A percentile compares a stretch with the other conserved stretches of the same genome.
phyloP scores from a whole-genome alignment of 805 yeast species.

The Yarrowia deformans region DNA sequence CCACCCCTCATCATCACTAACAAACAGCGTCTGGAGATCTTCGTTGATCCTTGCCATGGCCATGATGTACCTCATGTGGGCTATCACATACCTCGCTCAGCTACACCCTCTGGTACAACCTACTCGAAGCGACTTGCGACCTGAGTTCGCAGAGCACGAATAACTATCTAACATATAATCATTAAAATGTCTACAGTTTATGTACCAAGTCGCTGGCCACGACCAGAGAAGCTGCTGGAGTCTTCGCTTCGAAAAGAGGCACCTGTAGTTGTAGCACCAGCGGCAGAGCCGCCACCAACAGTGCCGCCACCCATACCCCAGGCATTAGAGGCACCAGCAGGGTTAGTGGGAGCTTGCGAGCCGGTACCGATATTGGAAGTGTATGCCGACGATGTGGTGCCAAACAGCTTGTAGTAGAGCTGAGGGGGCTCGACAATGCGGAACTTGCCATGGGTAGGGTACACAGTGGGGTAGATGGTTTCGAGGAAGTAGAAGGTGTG shows the following conservation, averaged over 20 bases:
- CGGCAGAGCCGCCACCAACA: background rate
- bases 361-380: conserved; percentile 14
- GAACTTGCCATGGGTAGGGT: conserved; percentile 31
- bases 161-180: conserved; percentile 19
- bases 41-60: conserved; percentile 71
- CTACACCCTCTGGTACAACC: conserved; percentile 92
- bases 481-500: conserved; percentile 40
- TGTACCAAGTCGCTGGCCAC: conserved; percentile 47
- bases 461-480: conserved; percentile 38
- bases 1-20: background rate
- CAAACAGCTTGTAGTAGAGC: conserved; percentile 4
- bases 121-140: conserved; percentile 86
- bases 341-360: conserved; percentile 4
- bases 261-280: conserved; percentile 14
- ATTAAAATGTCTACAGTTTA: conserved; percentile 35
- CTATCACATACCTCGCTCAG: conserved; percentile 83
- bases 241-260: conserved; percentile 2
- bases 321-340: conserved; percentile 14
- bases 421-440: conserved; percentile 38
- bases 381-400: conserved; percentile 36
- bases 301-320: conserved; percentile 7
- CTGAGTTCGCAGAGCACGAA: conserved; percentile 62
- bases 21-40: conserved; percentile 64
- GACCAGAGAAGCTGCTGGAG: conserved; percentile 42
- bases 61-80: conserved; percentile 90